These are phyloP conservation scores for Macrophomina tecta DNA, from an alignment of 2,329 filamentous ascomycete genomes.

Conservation along the genomic window DNA sequence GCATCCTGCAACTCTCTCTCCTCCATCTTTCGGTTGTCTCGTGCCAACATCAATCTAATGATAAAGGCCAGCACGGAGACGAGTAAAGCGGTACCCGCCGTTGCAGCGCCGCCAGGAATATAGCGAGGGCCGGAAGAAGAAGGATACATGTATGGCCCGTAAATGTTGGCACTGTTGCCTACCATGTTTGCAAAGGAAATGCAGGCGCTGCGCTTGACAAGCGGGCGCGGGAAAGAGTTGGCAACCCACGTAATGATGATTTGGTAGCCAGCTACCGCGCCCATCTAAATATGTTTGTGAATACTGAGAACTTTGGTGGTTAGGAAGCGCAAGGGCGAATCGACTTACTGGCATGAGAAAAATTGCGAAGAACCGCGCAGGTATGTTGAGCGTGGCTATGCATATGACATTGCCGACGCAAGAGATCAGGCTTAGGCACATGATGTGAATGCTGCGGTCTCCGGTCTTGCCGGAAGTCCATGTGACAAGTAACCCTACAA, in stretches of 20 bases:
- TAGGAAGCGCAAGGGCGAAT: background rate
- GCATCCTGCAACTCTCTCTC: conserved; percentile 33
- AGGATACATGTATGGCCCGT: conserved; percentile 45
- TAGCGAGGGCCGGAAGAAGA: conserved; percentile 44
- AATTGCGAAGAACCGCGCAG: conserved; percentile 66
- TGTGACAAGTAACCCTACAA: conserved; percentile 61
- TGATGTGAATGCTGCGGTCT: conserved; percentile 65
- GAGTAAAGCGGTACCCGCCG: conserved; percentile 42
- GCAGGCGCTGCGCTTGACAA: conserved; percentile 41
- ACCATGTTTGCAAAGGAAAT: conserved; percentile 43
- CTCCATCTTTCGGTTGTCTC: conserved; percentile 43
- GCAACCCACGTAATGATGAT: conserved; percentile 44
- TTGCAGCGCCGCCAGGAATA: conserved; percentile 45
- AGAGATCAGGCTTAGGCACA: conserved; percentile 59
- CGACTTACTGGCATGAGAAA: conserved; percentile 64
- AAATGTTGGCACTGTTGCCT: conserved; percentile 44
- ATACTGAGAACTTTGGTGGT: no score
- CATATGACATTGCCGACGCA: conserved; percentile 63
- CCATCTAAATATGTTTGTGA: conserved; percentile 21
- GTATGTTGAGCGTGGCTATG: conserved; percentile 57
- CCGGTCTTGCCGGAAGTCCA: conserved; percentile 60
- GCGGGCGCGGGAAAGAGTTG: conserved; percentile 41
- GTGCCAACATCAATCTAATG: conserved; percentile 41
- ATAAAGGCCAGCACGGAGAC: conserved; percentile 44
- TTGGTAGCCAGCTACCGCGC: conserved; percentile 38